Evolutionary conservation across 148 eudicot genomes (phyloP), one percentile per base, ranked within the genome.

Genomic region (Pouteria glomerata): DNA sequence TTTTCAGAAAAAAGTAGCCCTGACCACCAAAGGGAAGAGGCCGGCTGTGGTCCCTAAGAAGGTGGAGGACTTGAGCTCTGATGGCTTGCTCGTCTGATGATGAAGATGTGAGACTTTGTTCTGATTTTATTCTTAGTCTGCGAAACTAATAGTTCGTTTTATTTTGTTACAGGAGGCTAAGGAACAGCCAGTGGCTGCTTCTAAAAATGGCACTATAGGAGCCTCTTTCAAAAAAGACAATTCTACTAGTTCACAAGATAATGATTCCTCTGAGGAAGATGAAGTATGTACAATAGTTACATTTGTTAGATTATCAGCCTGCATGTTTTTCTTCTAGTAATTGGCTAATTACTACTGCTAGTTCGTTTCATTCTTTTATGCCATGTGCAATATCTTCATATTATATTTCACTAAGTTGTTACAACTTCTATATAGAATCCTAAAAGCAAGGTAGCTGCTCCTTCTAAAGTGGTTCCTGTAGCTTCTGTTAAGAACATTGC

Each of bases 211-310:
- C 16, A 74, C 68, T 16, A 34, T 45, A 26, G 29, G 2, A 21
- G 13, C 57, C 57, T 41, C 53, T 3, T 78, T 58, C 21, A 79
- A 66, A 31, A 81, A 84, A 42, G 51, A 45, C 74, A 76, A 78
- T 66, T 78, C 86, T 4, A 84, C 78, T 14, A 62, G 73, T 21
- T 79, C 85, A 24, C 85, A 84, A 0, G 85, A 82, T 0, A 77
- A 79, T 76, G 89, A 83, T 27, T 80, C n/a, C n/a, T n/a, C 85
- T 21, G 79, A 74, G 8, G 82, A 70, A n/a, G 78, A 73, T 31
- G 74, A 66, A 78, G 86, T 76, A 52, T 48, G 74, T 58, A 12
- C n/a, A 12, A 1, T 24, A 3, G 6, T 66, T 21, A 11, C 14
- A 50, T 12, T 60, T 10, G 21, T 10, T 42, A 23, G 0, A 1